phyloP scores from a whole-genome alignment of 208 protist species.

The Trypanosoma melophagium region DNA sequence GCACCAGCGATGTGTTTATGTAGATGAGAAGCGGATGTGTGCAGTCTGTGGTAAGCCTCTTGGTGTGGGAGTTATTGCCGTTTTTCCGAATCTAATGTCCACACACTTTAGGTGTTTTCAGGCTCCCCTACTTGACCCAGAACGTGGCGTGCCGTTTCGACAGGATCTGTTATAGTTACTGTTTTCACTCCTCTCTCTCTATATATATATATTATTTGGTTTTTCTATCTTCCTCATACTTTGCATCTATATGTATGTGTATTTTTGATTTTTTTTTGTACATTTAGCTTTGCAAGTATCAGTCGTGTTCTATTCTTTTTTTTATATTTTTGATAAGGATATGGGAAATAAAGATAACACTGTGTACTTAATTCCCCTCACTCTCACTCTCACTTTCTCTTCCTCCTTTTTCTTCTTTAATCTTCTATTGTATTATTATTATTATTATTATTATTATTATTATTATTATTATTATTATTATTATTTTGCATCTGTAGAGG shows the following conservation, averaged over 20 bases:
- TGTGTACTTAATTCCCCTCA: no score
- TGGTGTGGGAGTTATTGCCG: slow-evolving; percentile 31
- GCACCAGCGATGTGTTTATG: slow-evolving; percentile 43
- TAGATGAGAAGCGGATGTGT: slow-evolving; percentile 39
- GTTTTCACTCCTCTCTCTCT: slow-evolving; percentile 10
- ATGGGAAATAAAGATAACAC: not conserved
- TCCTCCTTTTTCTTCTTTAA: no score
- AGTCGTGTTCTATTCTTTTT: not conserved
- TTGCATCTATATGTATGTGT: slow-evolving; percentile 14
- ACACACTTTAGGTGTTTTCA: slow-evolving; percentile 52
- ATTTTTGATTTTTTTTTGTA: slow-evolving; percentile 20
- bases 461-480: no score
- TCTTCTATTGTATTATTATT: no score
- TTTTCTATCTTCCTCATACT: slow-evolving; percentile 6
- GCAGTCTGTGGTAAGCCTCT: slow-evolving; percentile 43
- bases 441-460: no score
- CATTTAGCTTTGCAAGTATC: not conserved
- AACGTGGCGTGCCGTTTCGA: slow-evolving; percentile 45
- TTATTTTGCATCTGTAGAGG: not conserved
- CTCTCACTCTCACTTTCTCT: no score
- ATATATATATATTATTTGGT: slow-evolving; percentile 18
- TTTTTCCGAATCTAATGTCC: slow-evolving; percentile 65
- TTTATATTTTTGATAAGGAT: not conserved
- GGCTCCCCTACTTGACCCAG: slow-evolving; percentile 43
- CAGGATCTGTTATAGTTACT: not conserved